Evolutionary conservation across 257 asterid genomes (phyloP).

Genomic region (Ehretia macrophylla): DNA sequence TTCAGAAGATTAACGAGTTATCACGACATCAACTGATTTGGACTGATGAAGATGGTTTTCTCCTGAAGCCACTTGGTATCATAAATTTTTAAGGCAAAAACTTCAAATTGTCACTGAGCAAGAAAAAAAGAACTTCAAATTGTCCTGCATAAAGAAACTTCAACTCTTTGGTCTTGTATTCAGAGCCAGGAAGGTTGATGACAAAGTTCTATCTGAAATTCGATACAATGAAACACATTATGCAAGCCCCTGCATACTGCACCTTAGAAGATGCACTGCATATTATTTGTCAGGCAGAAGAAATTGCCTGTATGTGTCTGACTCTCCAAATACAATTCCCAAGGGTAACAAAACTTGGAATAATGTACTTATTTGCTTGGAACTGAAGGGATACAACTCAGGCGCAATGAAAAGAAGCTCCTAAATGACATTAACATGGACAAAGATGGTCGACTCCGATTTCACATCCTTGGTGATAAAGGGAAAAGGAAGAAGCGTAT

Average conservation of each 20-base stretch:
- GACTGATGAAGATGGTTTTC: constrained; percentile 95
- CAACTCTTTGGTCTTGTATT: constrained; percentile 18
- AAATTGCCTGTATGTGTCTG: constrained; percentile 61
- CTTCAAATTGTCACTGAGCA: background rate
- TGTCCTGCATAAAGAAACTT: constrained; percentile 1
- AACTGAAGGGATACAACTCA: constrained; percentile 92
- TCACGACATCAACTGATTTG: constrained; percentile 79
- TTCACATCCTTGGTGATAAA: constrained; percentile 78
- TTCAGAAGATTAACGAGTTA: constrained; percentile 81
- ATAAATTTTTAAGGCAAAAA: constrained; percentile 9
- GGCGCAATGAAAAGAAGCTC: constrained; percentile 90
- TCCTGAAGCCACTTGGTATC: constrained; percentile 84
- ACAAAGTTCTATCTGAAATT: constrained; percentile 97
- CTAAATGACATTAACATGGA: constrained; percentile 82
- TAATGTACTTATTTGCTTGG: constrained; percentile 21
- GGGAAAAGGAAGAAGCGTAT: constrained; percentile 85
- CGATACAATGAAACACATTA: constrained; percentile 91
- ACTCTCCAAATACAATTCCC: constrained; percentile 10
- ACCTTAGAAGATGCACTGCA: constrained; percentile 74
- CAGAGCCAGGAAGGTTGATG: constrained; percentile 96
- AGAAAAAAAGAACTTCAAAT: background rate
- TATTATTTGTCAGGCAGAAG: constrained; percentile 81
- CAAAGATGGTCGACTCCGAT: constrained; percentile 87
- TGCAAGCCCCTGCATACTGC: constrained; percentile 68
- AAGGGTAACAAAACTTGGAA: constrained; percentile 15